phyloP scores from a whole-genome alignment of 2,329 filamentous ascomycete species.

The Coleophoma cylindrospora region DNA sequence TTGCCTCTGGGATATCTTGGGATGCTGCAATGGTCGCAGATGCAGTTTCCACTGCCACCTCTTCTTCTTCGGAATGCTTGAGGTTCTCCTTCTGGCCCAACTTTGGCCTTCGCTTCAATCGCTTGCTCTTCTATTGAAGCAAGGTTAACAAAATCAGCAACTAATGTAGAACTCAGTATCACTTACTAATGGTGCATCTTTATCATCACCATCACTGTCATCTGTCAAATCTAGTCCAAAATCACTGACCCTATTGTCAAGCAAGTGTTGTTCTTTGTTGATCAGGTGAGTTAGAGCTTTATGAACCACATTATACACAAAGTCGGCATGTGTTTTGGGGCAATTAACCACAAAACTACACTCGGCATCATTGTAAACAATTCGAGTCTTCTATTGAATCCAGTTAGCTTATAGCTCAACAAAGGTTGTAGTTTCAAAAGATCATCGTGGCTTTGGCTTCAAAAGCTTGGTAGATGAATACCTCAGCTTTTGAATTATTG shows the following conservation, averaged over 20 bases:
- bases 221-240: conserved; percentile 2
- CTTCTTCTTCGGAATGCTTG: conserved; percentile 4
- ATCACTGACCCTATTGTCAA: conserved; percentile 2
- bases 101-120: conserved; percentile 8
- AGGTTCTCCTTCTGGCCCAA: background rate
- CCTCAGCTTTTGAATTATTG: too few species aligned
- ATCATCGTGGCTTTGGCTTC: too few species aligned
- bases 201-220: conserved; percentile 6
- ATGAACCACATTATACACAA: background rate
- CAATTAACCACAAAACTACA: background rate
- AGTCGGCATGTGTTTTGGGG: background rate
- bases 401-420: too few species aligned
- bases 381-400: too few species aligned
- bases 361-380: background rate
- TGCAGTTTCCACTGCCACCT: background rate
- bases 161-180: background rate
- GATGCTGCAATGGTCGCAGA: background rate
- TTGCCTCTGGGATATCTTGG: conserved; percentile 2
- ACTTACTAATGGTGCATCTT: background rate
- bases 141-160: background rate
- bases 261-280: background rate
- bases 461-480: too few species aligned
- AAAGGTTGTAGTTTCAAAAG: too few species aligned
- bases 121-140: conserved; percentile 11
- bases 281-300: background rate